A percentile compares a stretch with the other conserved stretches of the same genome.
These are phyloP conservation scores for Choiromyces venosus DNA, from an alignment of 495 filamentous ascomycete species.

Conservation along the genomic window DNA sequence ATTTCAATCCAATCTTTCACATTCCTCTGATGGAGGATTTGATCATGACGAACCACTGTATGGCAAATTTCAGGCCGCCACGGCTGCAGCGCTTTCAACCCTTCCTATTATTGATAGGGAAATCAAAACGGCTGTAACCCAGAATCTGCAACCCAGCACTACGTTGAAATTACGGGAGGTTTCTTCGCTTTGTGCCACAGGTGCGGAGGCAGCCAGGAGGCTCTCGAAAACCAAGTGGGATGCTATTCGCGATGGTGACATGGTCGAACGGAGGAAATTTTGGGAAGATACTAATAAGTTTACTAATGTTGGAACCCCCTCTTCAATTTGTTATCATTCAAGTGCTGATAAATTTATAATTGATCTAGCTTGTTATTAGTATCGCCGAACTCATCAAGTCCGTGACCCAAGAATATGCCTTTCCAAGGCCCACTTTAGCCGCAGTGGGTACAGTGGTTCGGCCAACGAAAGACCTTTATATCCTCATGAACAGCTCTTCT, in stretches of 20 bases:
- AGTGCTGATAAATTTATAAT: slow-evolving; percentile 13
- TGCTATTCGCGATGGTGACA: slow-evolving; percentile 38
- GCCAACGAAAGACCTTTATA: slow-evolving; percentile 41
- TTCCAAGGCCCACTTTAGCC: slow-evolving; percentile 34
- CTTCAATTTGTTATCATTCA: neutral
- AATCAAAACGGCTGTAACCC: slow-evolving; percentile 32
- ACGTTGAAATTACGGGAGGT: slow-evolving; percentile 39
- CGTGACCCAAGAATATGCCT: slow-evolving; percentile 37
- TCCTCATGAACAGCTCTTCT: slow-evolving; percentile 37
- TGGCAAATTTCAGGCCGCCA: slow-evolving; percentile 40
- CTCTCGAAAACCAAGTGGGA: slow-evolving; percentile 39
- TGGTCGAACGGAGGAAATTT: slow-evolving; percentile 38
- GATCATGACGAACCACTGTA: slow-evolving; percentile 38
- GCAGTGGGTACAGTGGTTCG: slow-evolving; percentile 40
- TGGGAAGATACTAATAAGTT: slow-evolving; percentile 43
- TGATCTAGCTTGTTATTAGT: slow-evolving; percentile 34
- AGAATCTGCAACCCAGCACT: slow-evolving; percentile 32
- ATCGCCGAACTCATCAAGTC: slow-evolving; percentile 42
- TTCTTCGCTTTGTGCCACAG: slow-evolving; percentile 32
- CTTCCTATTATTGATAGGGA: slow-evolving; percentile 38
- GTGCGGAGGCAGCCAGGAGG: slow-evolving; percentile 37
- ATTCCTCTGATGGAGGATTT: slow-evolving; percentile 35
- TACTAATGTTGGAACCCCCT: slow-evolving; percentile 26
- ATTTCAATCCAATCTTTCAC: slow-evolving; percentile 14
- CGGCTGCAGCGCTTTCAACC: slow-evolving; percentile 30